Evolutionary conservation across 805 yeast genomes (phyloP).

Genomic region (Metschnikowia lunata): DNA sequence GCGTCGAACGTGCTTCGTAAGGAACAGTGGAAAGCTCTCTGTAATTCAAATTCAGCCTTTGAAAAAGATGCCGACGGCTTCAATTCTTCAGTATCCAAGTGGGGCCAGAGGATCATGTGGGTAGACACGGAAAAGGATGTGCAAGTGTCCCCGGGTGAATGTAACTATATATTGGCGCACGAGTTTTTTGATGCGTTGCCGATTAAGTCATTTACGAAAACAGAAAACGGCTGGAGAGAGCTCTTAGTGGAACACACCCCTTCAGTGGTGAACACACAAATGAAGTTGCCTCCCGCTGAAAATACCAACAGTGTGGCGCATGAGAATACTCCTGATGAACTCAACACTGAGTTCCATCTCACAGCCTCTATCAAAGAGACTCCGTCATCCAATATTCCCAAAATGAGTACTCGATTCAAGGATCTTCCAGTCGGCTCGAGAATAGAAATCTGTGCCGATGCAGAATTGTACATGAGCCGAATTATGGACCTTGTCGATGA

Average conservation of each 20-base stretch:
- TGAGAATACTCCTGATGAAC: slow-evolving; percentile 1
- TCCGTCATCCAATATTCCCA: slow-evolving; percentile 56
- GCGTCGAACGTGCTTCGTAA: slow-evolving; percentile 62
- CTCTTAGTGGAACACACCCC: slow-evolving; percentile 56
- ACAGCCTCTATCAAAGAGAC: slow-evolving; percentile 57
- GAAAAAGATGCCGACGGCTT: slow-evolving; percentile 22
- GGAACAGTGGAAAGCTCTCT: slow-evolving; percentile 50
- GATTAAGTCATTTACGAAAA: slow-evolving; percentile 60
- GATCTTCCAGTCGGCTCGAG: slow-evolving; percentile 52
- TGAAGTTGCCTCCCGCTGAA: slow-evolving; percentile 19
- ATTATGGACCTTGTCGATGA: slow-evolving; percentile 46
- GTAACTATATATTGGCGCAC: slow-evolving; percentile 73
- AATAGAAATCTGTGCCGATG: slow-evolving; percentile 73
- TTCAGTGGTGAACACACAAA: slow-evolving; percentile 33
- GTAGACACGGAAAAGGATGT: slow-evolving; percentile 53
- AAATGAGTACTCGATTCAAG: slow-evolving; percentile 45
- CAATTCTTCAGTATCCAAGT: slow-evolving; percentile 38
- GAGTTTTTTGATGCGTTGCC: slow-evolving; percentile 89
- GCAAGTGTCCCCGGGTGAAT: slow-evolving; percentile 17
- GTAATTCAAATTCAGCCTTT: slow-evolving; percentile 27
- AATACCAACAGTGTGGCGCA: slow-evolving; percentile 8
- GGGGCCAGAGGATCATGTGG: slow-evolving; percentile 57
- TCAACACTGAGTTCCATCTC: slow-evolving; percentile 45
- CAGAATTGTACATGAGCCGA: slow-evolving; percentile 53
- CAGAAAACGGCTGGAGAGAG: slow-evolving; percentile 75